These are phyloP conservation scores for Pseudoscleropodium purum DNA, from an alignment of 225 moss, liverwort and hornwort species.

Conservation along the genomic window DNA sequence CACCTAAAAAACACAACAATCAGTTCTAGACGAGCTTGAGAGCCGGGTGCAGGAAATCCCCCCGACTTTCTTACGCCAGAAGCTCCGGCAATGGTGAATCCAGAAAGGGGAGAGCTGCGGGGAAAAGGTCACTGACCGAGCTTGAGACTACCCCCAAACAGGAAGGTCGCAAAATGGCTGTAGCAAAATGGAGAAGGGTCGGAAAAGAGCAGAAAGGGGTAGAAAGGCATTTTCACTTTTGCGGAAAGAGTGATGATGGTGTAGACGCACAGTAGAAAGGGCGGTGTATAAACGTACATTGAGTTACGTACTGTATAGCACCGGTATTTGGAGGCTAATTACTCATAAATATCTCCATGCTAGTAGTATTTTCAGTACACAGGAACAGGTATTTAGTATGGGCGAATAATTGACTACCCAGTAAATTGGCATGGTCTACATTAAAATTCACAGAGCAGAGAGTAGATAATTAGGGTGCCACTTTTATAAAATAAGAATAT, in stretches of 20 bases:
- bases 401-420: accelerated
- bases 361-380: not conserved
- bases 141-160: not conserved
- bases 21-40: not conserved
- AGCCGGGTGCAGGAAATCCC: not conserved
- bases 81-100: not conserved
- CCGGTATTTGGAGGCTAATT: not conserved
- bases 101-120: not conserved
- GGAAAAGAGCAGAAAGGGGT: not conserved
- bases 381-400: not conserved
- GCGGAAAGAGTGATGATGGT: too few species aligned
- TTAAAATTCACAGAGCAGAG: accelerated
- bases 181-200: not conserved
- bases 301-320: not conserved
- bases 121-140: not conserved
- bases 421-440: not conserved
- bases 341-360: not conserved
- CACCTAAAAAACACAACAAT: not conserved
- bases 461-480: not conserved
- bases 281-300: too few species aligned
- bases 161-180: constrained; percentile 10
- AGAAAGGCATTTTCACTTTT: not conserved
- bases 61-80: not conserved
- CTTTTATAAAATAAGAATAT: not conserved
- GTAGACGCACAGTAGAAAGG: not conserved